Conservation (phyloP, 2,329 filamentous ascomycete species). For the Calonectria hawksworthii region DNA sequence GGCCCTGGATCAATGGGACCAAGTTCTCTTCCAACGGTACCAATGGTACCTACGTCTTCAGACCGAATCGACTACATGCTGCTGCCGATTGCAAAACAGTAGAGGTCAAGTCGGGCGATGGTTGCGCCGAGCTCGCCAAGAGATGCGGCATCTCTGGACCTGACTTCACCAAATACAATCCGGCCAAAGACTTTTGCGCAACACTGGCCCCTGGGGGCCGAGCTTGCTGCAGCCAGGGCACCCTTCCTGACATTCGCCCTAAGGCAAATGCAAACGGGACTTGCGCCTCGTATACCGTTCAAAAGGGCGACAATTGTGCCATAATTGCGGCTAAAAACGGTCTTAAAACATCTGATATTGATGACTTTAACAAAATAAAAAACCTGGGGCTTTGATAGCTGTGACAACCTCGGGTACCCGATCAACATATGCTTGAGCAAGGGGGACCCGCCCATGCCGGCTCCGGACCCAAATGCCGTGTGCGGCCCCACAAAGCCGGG, state of each 20-base stretch:
- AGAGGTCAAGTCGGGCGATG: background rate
- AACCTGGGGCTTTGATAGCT: background rate
- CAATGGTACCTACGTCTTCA: background rate
- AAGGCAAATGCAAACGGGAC: background rate
- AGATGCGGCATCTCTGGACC: background rate
- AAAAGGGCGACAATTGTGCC: background rate
- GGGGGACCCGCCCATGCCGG: background rate
- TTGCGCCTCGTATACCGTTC: background rate
- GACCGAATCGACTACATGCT: background rate
- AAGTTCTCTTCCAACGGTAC: background rate
- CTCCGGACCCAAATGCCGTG: background rate
- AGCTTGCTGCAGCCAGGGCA: background rate
- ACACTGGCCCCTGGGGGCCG: background rate
- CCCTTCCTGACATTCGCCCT: background rate
- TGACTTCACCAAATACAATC: background rate
- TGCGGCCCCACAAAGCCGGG: background rate
- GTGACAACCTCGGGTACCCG: background rate
- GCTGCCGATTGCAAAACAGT: background rate
- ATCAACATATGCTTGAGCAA: background rate
- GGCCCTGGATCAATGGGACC: background rate
- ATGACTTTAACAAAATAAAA: background rate
- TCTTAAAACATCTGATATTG: background rate
- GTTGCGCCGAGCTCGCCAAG: background rate
- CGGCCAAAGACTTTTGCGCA: background rate
- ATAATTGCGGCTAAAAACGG: background rate